These are phyloP conservation scores for Cystobasidium slooffiae DNA, from an alignment of 1,284 basidiomycete genomes.

Conservation along the genomic window DNA sequence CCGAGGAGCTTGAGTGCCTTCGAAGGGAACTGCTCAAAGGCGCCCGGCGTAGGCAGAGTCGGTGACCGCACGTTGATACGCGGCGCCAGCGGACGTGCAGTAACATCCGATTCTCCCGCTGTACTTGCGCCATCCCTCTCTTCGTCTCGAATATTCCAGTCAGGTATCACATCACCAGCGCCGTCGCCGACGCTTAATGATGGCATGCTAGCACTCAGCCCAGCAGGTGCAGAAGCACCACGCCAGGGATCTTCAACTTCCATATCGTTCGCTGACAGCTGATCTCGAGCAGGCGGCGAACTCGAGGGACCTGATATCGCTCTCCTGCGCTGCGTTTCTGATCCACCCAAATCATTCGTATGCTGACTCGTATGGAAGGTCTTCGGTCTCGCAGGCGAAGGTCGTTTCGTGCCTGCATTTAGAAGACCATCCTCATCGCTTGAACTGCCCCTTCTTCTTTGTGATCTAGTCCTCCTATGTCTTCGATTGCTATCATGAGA, in stretches of 20 bases:
- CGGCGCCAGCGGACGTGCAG: constrained; percentile 22
- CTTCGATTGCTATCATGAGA: background rate
- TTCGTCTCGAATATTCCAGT: constrained; percentile 27
- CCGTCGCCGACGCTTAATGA: constrained; percentile 12
- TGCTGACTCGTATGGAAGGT: background rate
- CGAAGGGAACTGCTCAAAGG: constrained; percentile 26
- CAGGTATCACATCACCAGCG: constrained; percentile 20
- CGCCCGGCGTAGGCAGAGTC: background rate
- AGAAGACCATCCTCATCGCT: constrained; percentile 39
- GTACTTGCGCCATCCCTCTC: constrained; percentile 3
- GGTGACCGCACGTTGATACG: background rate
- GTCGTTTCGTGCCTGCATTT: background rate
- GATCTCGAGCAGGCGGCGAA: background rate
- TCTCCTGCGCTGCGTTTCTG: background rate
- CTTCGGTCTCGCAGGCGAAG: constrained; percentile 4
- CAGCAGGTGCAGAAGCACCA: constrained; percentile 10
- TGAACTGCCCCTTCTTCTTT: constrained; percentile 1
- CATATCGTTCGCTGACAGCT: constrained; percentile 30
- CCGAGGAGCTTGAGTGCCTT: constrained; percentile 36
- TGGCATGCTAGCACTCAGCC: background rate
- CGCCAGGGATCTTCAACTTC: constrained; percentile 51
- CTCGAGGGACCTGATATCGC: constrained; percentile 8
- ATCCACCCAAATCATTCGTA: background rate
- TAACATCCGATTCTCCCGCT: constrained; percentile 42
- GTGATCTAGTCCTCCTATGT: constrained; percentile 11